Conservation (phyloP, 2,329 filamentous ascomycete genomes). For the Pseudocercospora vitis region DNA sequence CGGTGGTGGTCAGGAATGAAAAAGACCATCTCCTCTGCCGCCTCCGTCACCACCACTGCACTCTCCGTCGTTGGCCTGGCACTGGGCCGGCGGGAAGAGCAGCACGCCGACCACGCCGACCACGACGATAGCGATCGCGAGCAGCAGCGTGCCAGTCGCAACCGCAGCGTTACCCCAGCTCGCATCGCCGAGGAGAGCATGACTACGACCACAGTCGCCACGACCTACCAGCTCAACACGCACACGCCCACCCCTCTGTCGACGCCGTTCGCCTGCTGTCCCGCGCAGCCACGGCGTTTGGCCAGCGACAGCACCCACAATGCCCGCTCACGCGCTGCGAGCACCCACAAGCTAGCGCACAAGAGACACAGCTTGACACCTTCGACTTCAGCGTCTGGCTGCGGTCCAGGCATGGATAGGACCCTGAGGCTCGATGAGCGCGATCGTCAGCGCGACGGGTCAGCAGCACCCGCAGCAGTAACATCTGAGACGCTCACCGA, state of each 20-base stretch:
- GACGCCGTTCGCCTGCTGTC: slow-evolving; percentile 10
- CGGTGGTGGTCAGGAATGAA: slow-evolving; percentile 19
- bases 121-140: slow-evolving; percentile 39
- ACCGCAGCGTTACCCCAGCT: slow-evolving; percentile 5
- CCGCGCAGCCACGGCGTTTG: slow-evolving; percentile 16
- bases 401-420: slow-evolving; percentile 24
- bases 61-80: slow-evolving; percentile 57
- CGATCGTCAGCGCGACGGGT: slow-evolving; percentile 10
- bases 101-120: not conserved
- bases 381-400: slow-evolving; percentile 7
- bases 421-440: slow-evolving; percentile 16
- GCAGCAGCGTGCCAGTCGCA: too few species aligned
- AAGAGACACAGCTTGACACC: slow-evolving; percentile 10
- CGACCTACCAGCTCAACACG: slow-evolving; percentile 12
- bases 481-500: slow-evolving; percentile 8
- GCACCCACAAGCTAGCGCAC: slow-evolving; percentile 7
- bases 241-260: slow-evolving; percentile 8
- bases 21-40: slow-evolving; percentile 46
- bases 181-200: slow-evolving; percentile 1
- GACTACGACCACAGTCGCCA: slow-evolving; percentile 4
- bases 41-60: slow-evolving; percentile 63
- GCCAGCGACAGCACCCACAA: slow-evolving; percentile 18
- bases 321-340: slow-evolving; percentile 16
- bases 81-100: slow-evolving; percentile 26
- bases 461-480: not conserved